Conservation (phyloP, 768 basidiomycete species). For the Termitomyces sp. region DNA sequence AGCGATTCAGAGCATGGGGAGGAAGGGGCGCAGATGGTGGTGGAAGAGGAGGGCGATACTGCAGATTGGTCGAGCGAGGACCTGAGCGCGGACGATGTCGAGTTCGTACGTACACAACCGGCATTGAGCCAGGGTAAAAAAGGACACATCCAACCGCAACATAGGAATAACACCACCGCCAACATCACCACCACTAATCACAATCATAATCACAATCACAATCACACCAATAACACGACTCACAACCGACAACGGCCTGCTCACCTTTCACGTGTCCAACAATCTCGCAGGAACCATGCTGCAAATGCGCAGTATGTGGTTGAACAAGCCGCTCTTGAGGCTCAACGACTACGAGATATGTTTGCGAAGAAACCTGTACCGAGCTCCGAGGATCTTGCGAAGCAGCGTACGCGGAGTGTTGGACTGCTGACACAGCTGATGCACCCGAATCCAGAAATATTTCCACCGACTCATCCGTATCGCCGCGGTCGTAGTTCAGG, state of each 20-base stretch:
- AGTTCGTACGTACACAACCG: slow-evolving; percentile 7
- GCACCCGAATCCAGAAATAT: slow-evolving; percentile 61
- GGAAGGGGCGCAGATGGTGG: slow-evolving; percentile 15
- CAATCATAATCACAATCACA: slow-evolving; percentile 8
- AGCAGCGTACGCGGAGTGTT: slow-evolving; percentile 29
- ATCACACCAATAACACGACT: slow-evolving; percentile 12
- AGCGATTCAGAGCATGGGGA: slow-evolving; percentile 9
- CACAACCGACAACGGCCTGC: not conserved
- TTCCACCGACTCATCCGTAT: slow-evolving; percentile 57
- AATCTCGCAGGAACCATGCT: slow-evolving; percentile 17
- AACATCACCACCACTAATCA: not conserved
- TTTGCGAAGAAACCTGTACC: slow-evolving; percentile 69
- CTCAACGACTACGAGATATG: slow-evolving; percentile 60
- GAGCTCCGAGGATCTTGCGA: slow-evolving; percentile 47
- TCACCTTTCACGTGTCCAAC: slow-evolving; percentile 17
- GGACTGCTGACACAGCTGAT: slow-evolving; percentile 65
- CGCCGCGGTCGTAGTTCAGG: slow-evolving; percentile 42
- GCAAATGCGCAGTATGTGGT: slow-evolving; percentile 23
- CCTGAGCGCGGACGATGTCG: slow-evolving; percentile 31
- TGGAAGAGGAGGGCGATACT: slow-evolving; percentile 39
- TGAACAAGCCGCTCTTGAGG: slow-evolving; percentile 54
- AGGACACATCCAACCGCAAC: not conserved
- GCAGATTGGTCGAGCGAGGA: slow-evolving; percentile 62
- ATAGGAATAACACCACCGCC: not conserved
- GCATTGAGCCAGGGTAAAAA: not conserved